Base-by-base conservation (phyloP, 1,139 yeast species). In the Pichia sp. region DNA sequence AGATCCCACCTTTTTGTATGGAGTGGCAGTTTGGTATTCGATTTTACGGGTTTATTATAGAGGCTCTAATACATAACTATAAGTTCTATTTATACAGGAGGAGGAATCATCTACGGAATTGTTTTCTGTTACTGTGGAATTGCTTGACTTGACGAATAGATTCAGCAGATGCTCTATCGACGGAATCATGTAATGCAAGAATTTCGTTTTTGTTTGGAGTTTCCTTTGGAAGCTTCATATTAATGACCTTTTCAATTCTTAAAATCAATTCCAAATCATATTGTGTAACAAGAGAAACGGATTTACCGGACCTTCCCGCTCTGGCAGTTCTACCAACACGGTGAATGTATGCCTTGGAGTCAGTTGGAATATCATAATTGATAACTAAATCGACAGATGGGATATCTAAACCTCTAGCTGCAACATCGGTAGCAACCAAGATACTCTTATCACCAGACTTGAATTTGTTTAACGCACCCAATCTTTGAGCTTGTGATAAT, bases 271-370 rank as follows among this genome's bases (percentile, higher is more conserved):
- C 97, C 54, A 93, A 74, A 66, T 93, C 99, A 64, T 93, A 94
- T 67, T 93, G 99, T 1, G 97, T 90, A 24, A 93, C 96, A 49
- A 93, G 73, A 6, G 97, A 87, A 33, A 93, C 76, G 3, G 97
- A 89, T 65, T 86, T 88, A 45, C 99, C 99, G 0, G 96, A 81
- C 56, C 95, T 77, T 9, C 99, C 99, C 0, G 99, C 99, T 67
- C 99, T 84, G 2, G 99, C 99, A 24, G 99, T 93, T 73, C 99
- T 83, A 31, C 99, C 99, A 18, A 93, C 99, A 62, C 99, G 77
- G 67, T 93, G 99, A 57, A 94, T 91, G 60, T 94, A 93, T 1
- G 97, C 95, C 63, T 94, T 94, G n/a, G 98, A 90, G 62, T 94
- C 98, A 11, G 96, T 93, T 14, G 99, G 99, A 30, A 93, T 90